Conservation (phyloP, 768 basidiomycete genomes). For the Cystofilobasidium capitatum region DNA sequence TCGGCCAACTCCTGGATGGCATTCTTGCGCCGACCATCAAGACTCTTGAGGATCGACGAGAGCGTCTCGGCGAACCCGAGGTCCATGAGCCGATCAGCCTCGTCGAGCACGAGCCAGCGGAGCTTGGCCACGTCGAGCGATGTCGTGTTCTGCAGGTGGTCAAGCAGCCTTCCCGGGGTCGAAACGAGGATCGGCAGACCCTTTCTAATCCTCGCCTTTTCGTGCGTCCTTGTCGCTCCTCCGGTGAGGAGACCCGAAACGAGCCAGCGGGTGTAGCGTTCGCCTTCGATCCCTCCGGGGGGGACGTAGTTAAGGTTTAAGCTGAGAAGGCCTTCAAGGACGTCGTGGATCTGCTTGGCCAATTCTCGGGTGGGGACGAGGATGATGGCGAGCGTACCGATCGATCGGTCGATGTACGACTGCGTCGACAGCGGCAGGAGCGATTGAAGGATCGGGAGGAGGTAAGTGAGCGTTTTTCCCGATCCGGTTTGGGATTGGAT, state of each 20-base stretch:
- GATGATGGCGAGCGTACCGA: conserved; percentile 88
- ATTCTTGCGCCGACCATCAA: conserved; percentile 72
- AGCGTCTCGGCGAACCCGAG: conserved; percentile 96
- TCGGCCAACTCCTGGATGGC: conserved; percentile 52
- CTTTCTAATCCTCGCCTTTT: conserved; percentile 89
- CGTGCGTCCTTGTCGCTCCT: conserved; percentile 86
- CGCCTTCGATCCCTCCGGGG: conserved; percentile 40
- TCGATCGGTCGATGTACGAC: conserved; percentile 89
- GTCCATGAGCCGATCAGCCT: conserved; percentile 95
- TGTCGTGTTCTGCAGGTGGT: conserved; percentile 90
- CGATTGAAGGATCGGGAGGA: conserved; percentile 89
- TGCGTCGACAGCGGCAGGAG: conserved; percentile 76
- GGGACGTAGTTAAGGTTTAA: conserved; percentile 49
- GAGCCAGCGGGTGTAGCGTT: conserved; percentile 61
- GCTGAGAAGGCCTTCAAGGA: conserved; percentile 70
- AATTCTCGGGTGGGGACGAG: conserved; percentile 92
- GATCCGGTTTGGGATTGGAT: conserved; percentile 96
- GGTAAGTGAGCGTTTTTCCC: conserved; percentile 62
- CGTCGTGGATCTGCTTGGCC: conserved; percentile 92
- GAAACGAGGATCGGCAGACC: conserved; percentile 90
- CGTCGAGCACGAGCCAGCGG: conserved; percentile 91
- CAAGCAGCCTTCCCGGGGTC: conserved; percentile 87
- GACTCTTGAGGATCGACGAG: conserved; percentile 70
- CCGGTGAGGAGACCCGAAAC: conserved; percentile 88
- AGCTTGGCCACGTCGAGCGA: conserved; percentile 88